Evolutionary conservation across 495 filamentous ascomycete species (phyloP), one percentile per base, ranked within the genome.

Genomic region (Aspergillus sclerotiicarbonarius): DNA sequence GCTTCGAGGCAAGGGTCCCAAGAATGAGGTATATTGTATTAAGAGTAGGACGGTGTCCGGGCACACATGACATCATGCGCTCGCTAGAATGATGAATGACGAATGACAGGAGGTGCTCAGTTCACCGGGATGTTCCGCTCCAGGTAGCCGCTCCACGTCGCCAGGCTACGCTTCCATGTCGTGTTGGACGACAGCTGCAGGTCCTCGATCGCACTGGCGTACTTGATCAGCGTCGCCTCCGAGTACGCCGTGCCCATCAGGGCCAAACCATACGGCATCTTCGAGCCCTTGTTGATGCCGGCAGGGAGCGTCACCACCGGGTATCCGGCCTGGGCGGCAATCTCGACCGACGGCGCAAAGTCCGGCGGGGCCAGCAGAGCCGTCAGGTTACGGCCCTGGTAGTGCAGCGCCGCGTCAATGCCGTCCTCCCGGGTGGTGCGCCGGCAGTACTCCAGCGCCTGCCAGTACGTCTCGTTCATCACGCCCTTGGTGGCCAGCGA

Each of bases 211-310:
- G 87, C 88, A 67, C 81, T 84, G 8, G 77, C 87, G 60, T 79
- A 88, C 71, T 78, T 83, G 50, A 90, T 73, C 54, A 90, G 68
- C 45, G 71, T 75, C 1, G 71, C 71, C 66, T 91, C 88, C 4
- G 76, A 77, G 68, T 78, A 90, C 1, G 87, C 87, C 3, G 85
- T 87, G 32, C 74, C 70, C 80, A 90, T 82, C 39, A 91, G 71
- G 3, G 79, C 84, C 20, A 91, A 67, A 0, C 88, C 87, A 64
- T 85, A 89, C 0, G 86, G 86, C 82, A 91, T 88, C 10, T 86
- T 84, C 1, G 76, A 87, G 19, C 55, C 67, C 29, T 70, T 52
- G 62, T 78, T 74, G 10, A 79, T 69, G 13, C 81, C 83, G 2
- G 80, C 86, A 0, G 88, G 88, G 0, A 91, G 64, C 3, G 87